Evolutionary conservation across 495 filamentous ascomycete species (phyloP), one percentile per base, ranked within the genome.

Genomic region (Cladorrhinum samala): DNA sequence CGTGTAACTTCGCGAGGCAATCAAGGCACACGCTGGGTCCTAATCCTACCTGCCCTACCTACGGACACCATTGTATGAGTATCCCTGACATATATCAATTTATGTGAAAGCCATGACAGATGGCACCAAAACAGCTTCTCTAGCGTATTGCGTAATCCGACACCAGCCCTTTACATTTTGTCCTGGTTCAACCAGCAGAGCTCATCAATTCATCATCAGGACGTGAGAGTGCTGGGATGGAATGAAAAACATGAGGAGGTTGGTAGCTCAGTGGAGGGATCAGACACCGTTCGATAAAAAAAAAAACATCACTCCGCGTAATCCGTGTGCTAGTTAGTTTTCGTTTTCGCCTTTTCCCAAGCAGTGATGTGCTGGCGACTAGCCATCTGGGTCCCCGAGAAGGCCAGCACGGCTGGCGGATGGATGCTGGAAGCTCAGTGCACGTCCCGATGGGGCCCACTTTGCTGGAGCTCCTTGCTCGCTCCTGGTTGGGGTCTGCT

Each of bases 401-500:
- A 4, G 7, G 19, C 27, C 27, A 33, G 27, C 5, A 33, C 11
- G 19, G 19, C 13, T 13, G 25, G 44, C 23, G 2, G 5, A 14
- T 14, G 21, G 9, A 47, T 9, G 44, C 30, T 25, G 24, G 24
- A n/a, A 3, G 19, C 24, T n/a, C 16, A 3, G 45, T 25, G 45
- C 45, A 47, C 45, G 45, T 47, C 45, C 25, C 2, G 2, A n/a
- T 33, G 21, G 18, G 14, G 2, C 20, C 45, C n/a, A n/a, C n/a
- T n/a, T n/a, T n/a, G n/a, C n/a, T n/a, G n/a, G n/a, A 8, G 21
- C 14, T 1, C 45, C 14, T 19, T 17, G 19, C 2, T 3, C 8
- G 21, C 24, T 23, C 45, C 24, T 46, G 40, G 40, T 19, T 56
- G 45, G 27, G 27, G 27, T 41, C 24, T 53, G 38, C 45, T 38